Conservation (phyloP, 1,284 basidiomycete species). For the Ustilago curta region DNA sequence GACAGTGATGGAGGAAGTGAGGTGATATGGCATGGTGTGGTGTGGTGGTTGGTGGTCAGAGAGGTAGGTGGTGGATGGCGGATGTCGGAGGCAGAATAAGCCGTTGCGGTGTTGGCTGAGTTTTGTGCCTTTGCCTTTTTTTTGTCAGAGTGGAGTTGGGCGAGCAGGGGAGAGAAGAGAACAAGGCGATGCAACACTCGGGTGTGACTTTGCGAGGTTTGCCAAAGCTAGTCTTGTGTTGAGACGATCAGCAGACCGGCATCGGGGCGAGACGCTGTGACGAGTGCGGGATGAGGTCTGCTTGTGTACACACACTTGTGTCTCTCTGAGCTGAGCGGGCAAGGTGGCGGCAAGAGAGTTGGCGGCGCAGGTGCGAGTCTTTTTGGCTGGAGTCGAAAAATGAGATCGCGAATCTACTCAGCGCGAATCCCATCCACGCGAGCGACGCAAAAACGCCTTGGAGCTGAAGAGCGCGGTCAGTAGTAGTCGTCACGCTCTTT, state of each 20-base stretch:
- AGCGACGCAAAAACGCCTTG: background rate
- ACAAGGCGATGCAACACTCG: background rate
- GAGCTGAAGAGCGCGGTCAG: too few relatives aligned
- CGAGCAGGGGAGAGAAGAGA: background rate
- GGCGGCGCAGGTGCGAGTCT: conserved; percentile 2
- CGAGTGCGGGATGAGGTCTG: background rate
- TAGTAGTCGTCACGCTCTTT: too few relatives aligned
- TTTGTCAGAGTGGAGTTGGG: background rate
- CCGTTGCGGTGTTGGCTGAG: conserved; percentile 15
- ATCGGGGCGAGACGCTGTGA: too few relatives aligned
- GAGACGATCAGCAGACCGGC: too few relatives aligned
- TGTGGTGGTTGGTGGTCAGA: background rate
- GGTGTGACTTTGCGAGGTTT: background rate
- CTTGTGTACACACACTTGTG: background rate
- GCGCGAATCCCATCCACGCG: conserved; percentile 38
- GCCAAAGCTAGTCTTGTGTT: background rate
- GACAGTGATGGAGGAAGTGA: background rate
- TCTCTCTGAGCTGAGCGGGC: background rate
- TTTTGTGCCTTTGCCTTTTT: background rate
- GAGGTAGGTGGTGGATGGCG: background rate
- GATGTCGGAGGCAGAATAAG: conserved; percentile 2
- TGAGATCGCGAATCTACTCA: conserved; percentile 28
- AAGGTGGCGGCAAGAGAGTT: conserved; percentile 14
- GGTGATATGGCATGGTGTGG: background rate
- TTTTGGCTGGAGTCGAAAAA: background rate